phyloP scores from a whole-genome alignment of 495 filamentous ascomycete species.

The Podospora fimiseda region DNA sequence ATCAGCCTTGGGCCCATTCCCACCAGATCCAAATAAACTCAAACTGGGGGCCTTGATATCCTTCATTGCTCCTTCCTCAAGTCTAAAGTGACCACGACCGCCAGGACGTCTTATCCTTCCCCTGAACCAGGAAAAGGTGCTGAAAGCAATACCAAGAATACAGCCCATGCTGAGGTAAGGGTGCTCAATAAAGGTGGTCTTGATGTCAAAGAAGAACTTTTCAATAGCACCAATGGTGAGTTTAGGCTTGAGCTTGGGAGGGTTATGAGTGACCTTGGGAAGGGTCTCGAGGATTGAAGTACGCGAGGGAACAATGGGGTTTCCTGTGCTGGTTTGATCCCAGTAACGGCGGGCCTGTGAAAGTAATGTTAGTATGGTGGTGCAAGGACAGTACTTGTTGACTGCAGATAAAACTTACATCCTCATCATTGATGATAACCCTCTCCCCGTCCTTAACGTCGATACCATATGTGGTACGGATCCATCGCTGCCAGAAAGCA shows the following conservation, averaged over 20 bases:
- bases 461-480: slow-evolving; percentile 87
- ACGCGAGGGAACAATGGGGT: slow-evolving; percentile 78
- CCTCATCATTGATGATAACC: slow-evolving; percentile 95
- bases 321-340: slow-evolving; percentile 85
- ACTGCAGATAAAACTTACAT: slow-evolving; percentile 64
- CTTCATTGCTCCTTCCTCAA: slow-evolving; percentile 9
- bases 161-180: slow-evolving; percentile 55
- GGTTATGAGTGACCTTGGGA: slow-evolving; percentile 61
- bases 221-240: slow-evolving; percentile 73
- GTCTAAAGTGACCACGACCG: slow-evolving; percentile 7
- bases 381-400: neutral
- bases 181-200: slow-evolving; percentile 60
- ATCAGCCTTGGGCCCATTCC: slow-evolving; percentile 12
- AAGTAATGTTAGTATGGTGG: slow-evolving; percentile 7
- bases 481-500: slow-evolving; percentile 95
- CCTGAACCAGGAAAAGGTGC: slow-evolving; percentile 13
- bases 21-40: neutral
- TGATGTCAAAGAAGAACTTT: slow-evolving; percentile 70
- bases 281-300: slow-evolving; percentile 94
- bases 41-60: slow-evolving; percentile 4
- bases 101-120: slow-evolving; percentile 5
- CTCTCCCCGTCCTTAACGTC: slow-evolving; percentile 77
- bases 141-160: slow-evolving; percentile 20
- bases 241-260: slow-evolving; percentile 80
- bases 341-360: slow-evolving; percentile 82